phyloP scores from a whole-genome alignment of 805 yeast genomes.

The Monosporozyma aerobia region DNA sequence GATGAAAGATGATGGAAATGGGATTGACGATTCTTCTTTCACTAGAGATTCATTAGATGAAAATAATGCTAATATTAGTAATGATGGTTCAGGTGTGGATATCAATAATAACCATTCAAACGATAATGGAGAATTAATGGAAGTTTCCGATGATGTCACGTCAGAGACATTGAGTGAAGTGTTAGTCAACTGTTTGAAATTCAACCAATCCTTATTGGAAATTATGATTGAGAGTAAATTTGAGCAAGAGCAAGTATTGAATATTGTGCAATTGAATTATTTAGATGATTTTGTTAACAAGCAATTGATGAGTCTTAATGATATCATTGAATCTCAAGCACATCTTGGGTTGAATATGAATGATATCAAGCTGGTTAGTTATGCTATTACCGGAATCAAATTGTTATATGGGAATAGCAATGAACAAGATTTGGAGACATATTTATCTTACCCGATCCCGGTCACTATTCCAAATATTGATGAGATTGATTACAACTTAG shows the following conservation, averaged over 20 bases:
- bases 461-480: neutral
- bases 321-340: constrained; percentile 5
- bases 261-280: constrained; percentile 15
- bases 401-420: neutral
- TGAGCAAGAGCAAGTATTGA: constrained; percentile 1
- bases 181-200: constrained; percentile 13
- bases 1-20: neutral
- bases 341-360: neutral
- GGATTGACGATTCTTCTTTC: neutral
- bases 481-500: constrained; percentile 8
- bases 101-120: constrained; percentile 2
- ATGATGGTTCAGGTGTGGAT: constrained; percentile 15
- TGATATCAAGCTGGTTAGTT: neutral
- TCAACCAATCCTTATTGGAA: constrained; percentile 16
- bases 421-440: neutral
- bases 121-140: constrained; percentile 16
- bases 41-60: constrained; percentile 3
- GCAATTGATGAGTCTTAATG: constrained; percentile 14
- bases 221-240: constrained; percentile 9
- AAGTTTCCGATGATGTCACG: constrained; percentile 23
- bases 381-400: neutral
- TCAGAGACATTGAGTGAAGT: constrained; percentile 18
- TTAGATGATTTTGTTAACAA: constrained; percentile 13
- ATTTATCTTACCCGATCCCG: neutral
- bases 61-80: neutral